Base-by-base conservation (phyloP, 2,329 filamentous ascomycete genomes). In the Xylariaceae sp. region DNA sequence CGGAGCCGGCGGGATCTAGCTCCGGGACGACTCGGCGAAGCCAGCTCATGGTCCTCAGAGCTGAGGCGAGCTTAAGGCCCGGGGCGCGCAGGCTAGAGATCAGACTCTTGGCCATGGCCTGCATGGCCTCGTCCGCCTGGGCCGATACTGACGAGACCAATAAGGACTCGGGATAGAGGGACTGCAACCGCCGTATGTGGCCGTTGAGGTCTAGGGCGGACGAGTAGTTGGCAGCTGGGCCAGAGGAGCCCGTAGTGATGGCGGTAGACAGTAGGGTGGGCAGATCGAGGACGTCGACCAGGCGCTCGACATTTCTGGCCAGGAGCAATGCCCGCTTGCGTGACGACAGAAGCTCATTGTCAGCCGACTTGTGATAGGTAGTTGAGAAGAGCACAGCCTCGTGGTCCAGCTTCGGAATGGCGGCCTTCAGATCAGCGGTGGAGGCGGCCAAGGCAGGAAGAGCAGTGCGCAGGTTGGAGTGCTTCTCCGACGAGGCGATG, bases 31-130 rank as follows among this genome's bases (percentile, higher is more conserved):
- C 81, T 19, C 92, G 76, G 27, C 90, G 80, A 28, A 98, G 68
- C 84, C 88, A 95, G 38, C 88, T 86, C 31, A 95, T 80, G 2
- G 87, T 94, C 33, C 93, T 77, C 64, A 98, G 83, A 1, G 88
- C 89, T 10, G 83, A 82, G 16, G 92, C 89, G 4, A 98, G 72
- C 59, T 95, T 94, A 32, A 98, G 71, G 14, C 77, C 77, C 2
- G 85, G 85, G 0, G 75, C 71, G 44, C 87, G 83, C 17, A 98
- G 70, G 8, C 81, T 80, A 8, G 71, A 65, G 37, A 98, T 81
- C 4, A 98, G 74, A 47, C 92, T 88, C 7, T 80, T 77, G 1
- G 87, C 86, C 76, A 96, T 87, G 37, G 83, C 79, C 49, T 84
- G 83, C 72, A 96, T 94, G 23, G 87, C 85, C 33, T 78, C 77